Conservation (phyloP, 441 rosid species). For the Erodium trifolium region DNA sequence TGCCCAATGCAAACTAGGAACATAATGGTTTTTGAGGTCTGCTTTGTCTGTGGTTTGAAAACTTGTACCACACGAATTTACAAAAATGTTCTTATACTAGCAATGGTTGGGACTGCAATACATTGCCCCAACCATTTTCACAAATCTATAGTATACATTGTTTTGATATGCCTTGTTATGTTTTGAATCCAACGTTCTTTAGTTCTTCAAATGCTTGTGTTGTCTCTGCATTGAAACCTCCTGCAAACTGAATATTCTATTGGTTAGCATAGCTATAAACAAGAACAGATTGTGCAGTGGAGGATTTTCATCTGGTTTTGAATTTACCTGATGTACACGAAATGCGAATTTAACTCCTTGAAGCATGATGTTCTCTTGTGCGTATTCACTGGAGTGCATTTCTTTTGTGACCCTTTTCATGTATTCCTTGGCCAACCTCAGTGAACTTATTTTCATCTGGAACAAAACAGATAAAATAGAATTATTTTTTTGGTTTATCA, state of each 20-base stretch:
- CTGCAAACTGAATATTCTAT: slow-evolving; percentile 47
- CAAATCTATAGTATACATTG: no score
- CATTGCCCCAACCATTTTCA: no score
- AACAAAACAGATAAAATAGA: background rate
- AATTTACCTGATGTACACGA: slow-evolving; percentile 53
- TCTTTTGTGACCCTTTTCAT: slow-evolving; percentile 46
- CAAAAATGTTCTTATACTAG: no score
- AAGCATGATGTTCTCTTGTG: slow-evolving; percentile 35
- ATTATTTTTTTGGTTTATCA: no score
- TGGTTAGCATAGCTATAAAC: background rate
- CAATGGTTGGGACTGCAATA: no score
- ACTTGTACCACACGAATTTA: no score
- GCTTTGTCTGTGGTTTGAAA: no score
- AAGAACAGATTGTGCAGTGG: background rate
- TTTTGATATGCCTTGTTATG: no score
- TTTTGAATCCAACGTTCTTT: slow-evolving; percentile 28
- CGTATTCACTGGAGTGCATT: slow-evolving; percentile 24
- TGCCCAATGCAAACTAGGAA: no score
- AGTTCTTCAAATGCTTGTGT: slow-evolving; percentile 42
- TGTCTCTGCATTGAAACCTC: slow-evolving; percentile 55
- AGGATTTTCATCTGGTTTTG: background rate
- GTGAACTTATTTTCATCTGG: slow-evolving; percentile 50
- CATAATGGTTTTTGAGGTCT: no score
- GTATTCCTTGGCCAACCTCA: slow-evolving; percentile 44
- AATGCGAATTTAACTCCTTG: slow-evolving; percentile 57